Percentiles rank a stretch among this genome's conserved stretches.
Conservation (phyloP, 2,329 filamentous ascomycete species). For the Trichoderma atroviride region DNA sequence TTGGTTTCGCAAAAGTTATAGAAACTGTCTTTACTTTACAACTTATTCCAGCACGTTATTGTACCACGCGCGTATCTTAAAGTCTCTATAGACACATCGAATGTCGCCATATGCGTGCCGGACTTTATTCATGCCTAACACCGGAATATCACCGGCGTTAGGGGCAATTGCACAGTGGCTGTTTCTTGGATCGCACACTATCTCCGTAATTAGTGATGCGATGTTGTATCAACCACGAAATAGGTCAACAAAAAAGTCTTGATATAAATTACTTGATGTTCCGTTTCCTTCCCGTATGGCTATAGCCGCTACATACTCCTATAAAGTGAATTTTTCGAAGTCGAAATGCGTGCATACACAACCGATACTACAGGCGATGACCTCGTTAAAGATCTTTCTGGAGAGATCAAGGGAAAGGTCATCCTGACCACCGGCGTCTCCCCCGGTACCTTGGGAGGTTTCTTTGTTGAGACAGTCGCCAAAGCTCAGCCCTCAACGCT, state of each 20-base stretch:
- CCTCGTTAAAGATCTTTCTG: constrained; percentile 25
- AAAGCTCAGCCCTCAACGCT: constrained; percentile 45
- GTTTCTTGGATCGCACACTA: not conserved
- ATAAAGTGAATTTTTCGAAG: not conserved
- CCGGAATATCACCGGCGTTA: not conserved
- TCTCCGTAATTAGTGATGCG: not conserved
- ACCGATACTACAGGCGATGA: constrained; percentile 30
- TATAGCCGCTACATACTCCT: not conserved
- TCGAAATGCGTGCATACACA: not conserved
- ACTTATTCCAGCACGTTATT: not conserved
- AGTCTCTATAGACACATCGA: not conserved
- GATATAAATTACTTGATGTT: not conserved
- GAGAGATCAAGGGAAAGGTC: constrained; percentile 37
- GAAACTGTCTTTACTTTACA: not conserved
- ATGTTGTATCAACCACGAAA: not conserved
- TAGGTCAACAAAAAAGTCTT: not conserved
- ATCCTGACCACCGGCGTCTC: constrained; percentile 49
- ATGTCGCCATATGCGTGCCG: not conserved
- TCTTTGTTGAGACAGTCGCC: constrained; percentile 44
- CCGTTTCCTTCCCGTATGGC: not conserved
- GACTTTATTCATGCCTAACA: not conserved
- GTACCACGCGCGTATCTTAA: not conserved
- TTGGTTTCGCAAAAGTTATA: not conserved
- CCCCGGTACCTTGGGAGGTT: constrained; percentile 43
- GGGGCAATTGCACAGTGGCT: not conserved